Base-by-base conservation (phyloP, 768 basidiomycete species). In the Boletus rex-veris region DNA sequence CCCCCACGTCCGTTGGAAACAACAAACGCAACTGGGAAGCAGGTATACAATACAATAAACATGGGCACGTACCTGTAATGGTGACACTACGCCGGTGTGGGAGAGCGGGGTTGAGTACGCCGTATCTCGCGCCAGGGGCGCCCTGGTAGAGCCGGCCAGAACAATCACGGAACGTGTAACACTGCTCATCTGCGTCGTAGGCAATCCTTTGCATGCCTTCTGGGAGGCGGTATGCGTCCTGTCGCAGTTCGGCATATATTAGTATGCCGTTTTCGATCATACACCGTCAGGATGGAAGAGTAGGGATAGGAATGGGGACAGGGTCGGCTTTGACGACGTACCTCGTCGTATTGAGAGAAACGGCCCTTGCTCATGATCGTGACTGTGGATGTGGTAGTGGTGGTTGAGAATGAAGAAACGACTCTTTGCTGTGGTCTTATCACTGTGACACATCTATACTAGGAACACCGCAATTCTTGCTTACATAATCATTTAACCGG, bases 131-230 rank as follows among this genome's bases (percentile, higher is more conserved):
- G n/a, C 77, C 76, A 1, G 80, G 75, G 26, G 71, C 71, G 28
- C 77, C 74, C 44, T 72, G 62, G 63, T 81, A 83, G 5, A 76
- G 59, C 14, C 65, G 67, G 0, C 81, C 81, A 4, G 73, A 61
- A 3, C 58, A 55, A 51, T 84, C 81, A 31, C 70, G 64, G 46
- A 82, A 84, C 5, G 74, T 77, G 53, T 82, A 83, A 14, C 71
- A 66, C n/a, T 71, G 63, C 0, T 77, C 74, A 50, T 84, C 82
- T 0, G 79, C 73, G 55, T 84, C 82, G 51, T 83, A 84, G 3
- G 67, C 78, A 11, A 80, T 70, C 7, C 82, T 73, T 47, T 70
- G 73, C 61, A 82, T 70, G 28, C 81, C 81, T 30, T 71, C 72
- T 8, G 70, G 70, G 36, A 71, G 71, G 39, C 70, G 70, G 46